Conservation (phyloP, 345 rosid species). For the Salix udensis region DNA sequence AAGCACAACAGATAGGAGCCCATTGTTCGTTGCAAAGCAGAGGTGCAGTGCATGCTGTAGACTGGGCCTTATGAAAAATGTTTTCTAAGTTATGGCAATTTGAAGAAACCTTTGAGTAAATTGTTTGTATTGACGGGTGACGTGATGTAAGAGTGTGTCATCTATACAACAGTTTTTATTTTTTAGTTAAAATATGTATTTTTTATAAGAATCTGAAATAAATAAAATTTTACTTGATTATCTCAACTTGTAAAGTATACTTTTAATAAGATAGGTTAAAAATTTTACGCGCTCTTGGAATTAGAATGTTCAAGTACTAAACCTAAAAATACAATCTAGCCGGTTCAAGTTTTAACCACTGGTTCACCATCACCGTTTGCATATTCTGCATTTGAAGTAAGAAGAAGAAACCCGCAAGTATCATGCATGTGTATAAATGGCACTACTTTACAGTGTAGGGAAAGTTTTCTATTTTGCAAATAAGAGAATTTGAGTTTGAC, state of each 20-base stretch:
- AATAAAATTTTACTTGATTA: too few relatives aligned
- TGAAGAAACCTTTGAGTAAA: not conserved
- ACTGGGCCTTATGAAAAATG: not conserved
- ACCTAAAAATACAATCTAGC: too few relatives aligned
- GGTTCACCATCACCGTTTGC: not conserved
- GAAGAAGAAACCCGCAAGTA: not conserved
- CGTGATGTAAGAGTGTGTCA: too few relatives aligned
- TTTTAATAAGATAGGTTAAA: too few relatives aligned
- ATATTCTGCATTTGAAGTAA: not conserved
- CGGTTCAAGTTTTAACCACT: not conserved
- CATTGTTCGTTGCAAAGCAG: not conserved
- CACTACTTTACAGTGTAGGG: not conserved
- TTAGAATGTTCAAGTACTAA: not conserved
- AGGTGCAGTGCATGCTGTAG: not conserved
- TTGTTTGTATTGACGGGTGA: too few relatives aligned
- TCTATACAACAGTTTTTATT: too few relatives aligned
- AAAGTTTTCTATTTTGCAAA: not conserved
- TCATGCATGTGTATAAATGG: not conserved
- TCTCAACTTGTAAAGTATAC: too few relatives aligned
- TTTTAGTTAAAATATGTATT: too few relatives aligned
- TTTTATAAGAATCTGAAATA: too few relatives aligned
- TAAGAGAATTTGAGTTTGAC: too few relatives aligned
- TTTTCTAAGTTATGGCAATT: not conserved
- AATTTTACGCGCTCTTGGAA: not conserved
- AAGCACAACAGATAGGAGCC: not conserved